Base-by-base conservation (phyloP, 2,329 filamentous ascomycete species). In the Trichoderma polysporum region DNA sequence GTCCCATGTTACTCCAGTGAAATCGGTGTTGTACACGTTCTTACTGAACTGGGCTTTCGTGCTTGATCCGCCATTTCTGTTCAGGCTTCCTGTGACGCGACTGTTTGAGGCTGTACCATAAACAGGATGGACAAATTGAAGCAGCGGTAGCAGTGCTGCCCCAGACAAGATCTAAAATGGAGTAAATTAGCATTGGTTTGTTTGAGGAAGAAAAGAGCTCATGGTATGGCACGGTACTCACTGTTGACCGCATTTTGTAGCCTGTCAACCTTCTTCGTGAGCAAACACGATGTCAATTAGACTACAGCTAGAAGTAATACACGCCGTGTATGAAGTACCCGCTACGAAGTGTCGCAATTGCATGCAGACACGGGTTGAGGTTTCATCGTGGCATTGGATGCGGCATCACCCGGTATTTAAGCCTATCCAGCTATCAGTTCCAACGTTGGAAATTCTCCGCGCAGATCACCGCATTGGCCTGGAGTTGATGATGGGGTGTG, bases 1-100 rank as follows among this genome's bases (percentile, higher is more conserved):
- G 62, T 74, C 72, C 73, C 73, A 75, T 2, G 73, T 71, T 2
- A 75, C 72, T 3, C 73, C 73, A 1, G 68, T 50, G 29, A 75
- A 75, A 22, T 68, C 69, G 2, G 73, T 74, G 58, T 71, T 25
- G 68, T 74, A 74, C 10, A 67, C 68, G 33, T 57, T 68, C 7
- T 58, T 59, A 35, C 58, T 66, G 22, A 39, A 41, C 10, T 52
- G 31, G 22, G 39, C 25, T n/a, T 17, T 45, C 6, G 33, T 25
- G 33, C 22, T 22, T 3, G 54, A 66, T 15, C 27, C 41, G 17
- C 41, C 45, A 2, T 66, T 47, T 33, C 63, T 66, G 63, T 15
- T 17, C 33, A 59, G 19, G 19, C 53, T 39, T 27, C 27, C 33
- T 7, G 45, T 19, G 45, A 66, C 25, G 25, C 63, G 63, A 13